These are phyloP conservation scores for Tulasnella sp. DNA, from an alignment of 768 basidiomycete species.

Conservation along the genomic window DNA sequence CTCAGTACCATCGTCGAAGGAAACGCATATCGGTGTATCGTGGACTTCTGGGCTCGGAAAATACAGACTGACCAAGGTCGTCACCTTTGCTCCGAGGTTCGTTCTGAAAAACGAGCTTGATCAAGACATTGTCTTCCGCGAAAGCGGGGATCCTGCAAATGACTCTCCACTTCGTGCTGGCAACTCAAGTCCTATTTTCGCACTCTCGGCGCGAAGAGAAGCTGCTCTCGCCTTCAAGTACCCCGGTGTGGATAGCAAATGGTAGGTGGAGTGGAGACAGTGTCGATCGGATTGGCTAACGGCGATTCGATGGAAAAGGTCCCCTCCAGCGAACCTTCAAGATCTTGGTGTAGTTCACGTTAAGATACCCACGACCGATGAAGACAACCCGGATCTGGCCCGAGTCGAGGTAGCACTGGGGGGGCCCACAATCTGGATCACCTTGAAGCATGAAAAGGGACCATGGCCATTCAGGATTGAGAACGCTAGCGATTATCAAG, in stretches of 20 bases:
- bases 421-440: slow-evolving; percentile 83
- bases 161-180: slow-evolving; percentile 52
- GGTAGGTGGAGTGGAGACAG: slow-evolving; percentile 37
- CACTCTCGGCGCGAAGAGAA: slow-evolving; percentile 52
- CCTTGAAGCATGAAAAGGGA: slow-evolving; percentile 50
- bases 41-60: slow-evolving; percentile 94
- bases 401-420: slow-evolving; percentile 70
- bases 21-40: slow-evolving; percentile 74
- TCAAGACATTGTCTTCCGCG: slow-evolving; percentile 65
- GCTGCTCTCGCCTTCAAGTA: slow-evolving; percentile 76
- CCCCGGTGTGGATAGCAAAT: slow-evolving; percentile 72
- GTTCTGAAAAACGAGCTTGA: slow-evolving; percentile 71
- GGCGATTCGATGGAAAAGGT: slow-evolving; percentile 44
- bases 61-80: slow-evolving; percentile 91
- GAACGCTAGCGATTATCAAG: slow-evolving; percentile 66
- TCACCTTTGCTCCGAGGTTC: slow-evolving; percentile 85
- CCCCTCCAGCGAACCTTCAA: slow-evolving; percentile 81
- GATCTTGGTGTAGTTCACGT: slow-evolving; percentile 81
- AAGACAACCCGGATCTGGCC: slow-evolving; percentile 43
- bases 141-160: slow-evolving; percentile 64
- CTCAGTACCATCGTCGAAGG: slow-evolving; percentile 46
- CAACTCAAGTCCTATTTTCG: slow-evolving; percentile 54
- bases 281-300: neutral
- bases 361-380: slow-evolving; percentile 37
- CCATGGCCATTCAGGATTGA: slow-evolving; percentile 86